phyloP scores from a whole-genome alignment of 2,329 filamentous ascomycete species.

The Chaetomium sp. region DNA sequence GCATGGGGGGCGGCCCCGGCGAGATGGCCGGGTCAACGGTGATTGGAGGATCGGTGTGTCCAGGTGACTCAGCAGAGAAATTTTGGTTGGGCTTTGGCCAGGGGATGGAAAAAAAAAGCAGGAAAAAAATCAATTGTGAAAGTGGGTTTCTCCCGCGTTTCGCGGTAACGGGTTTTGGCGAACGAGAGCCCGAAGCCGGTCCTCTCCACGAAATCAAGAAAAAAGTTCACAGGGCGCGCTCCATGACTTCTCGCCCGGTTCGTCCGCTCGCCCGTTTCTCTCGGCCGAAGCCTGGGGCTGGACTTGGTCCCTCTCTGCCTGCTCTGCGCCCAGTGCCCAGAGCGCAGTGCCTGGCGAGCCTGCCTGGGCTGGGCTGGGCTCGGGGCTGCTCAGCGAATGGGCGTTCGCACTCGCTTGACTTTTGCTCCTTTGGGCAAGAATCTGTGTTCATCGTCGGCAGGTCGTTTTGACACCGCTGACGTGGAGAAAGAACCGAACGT shows the following conservation, averaged over 20 bases:
- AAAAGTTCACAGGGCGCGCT: no score
- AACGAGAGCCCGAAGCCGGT: not conserved
- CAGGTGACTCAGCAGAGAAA: not conserved
- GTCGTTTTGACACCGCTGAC: not conserved
- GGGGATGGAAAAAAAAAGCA: not conserved
- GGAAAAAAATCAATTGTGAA: not conserved
- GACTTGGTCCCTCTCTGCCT: no score
- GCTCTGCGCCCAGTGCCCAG: no score
- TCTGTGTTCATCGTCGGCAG: not conserved
- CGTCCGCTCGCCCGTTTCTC: not conserved
- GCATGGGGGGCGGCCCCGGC: no score
- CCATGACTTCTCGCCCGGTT: not conserved
- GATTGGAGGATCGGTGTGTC: no score
- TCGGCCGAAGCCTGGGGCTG: no score
- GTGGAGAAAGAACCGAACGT: not conserved
- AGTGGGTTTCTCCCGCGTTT: not conserved
- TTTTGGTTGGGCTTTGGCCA: not conserved
- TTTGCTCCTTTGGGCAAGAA: not conserved
- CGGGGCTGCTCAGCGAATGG: not conserved
- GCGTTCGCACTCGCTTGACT: slow-evolving; percentile 2
- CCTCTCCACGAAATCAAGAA: not conserved
- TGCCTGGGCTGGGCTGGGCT: no score
- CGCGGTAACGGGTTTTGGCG: slow-evolving; percentile 1
- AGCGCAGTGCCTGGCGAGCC: no score
- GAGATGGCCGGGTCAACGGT: no score